Evolutionary conservation across 179 eudicot genomes (phyloP), one percentile per base, ranked within the genome.

Genomic region (Patellifolia procumbens): DNA sequence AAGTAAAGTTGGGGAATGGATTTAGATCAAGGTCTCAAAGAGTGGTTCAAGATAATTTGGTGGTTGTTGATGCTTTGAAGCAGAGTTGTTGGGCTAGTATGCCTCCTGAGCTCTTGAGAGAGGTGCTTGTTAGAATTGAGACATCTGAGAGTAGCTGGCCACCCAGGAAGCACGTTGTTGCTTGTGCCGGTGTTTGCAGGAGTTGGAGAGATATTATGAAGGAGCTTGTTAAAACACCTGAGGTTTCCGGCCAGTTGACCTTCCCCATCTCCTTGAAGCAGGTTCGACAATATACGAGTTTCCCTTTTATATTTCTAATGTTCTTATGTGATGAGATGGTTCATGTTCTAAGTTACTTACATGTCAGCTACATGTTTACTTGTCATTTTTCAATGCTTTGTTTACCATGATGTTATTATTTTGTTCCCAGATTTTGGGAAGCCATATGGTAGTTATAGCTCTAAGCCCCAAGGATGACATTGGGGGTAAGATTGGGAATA

Each of bases 231-330:
- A 90, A 85, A 75, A 86, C 82, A 22, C 89, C 89, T 0, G 88
- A 91, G 84, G 70, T 84, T 64, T 89, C 91, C 0, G 86, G 87
- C 73, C 89, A 87, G 74, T 74, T 91, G 85, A 91, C 98, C 1
- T 93, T 91, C 78, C 98, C 98, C 7, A 90, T 93, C 58, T 90
- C 97, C 42, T 80, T 93, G 84, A 93, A 93, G 84, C 98, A 93
- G 98, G 98, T 92, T 68, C 26, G 79, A 12, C 53, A 73, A 17
- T 17, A 22, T 26, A 31, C 22, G 37, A 19, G 22, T 62, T 24
- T 12, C 53, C 52, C 56, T 26, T 32, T 13, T 12, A 7, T 51
- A 1, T 13, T 0, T 22, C 16, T 49, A 58, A 20, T 74, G 29
- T 73, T 43, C 71, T 52, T 28, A 15, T 43, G 9, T 63, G 49